Percentiles rank a stretch among this genome's conserved stretches.
phyloP scores from a whole-genome alignment of 2,329 filamentous ascomycete species.

The Diaporthe citrichinensis region DNA sequence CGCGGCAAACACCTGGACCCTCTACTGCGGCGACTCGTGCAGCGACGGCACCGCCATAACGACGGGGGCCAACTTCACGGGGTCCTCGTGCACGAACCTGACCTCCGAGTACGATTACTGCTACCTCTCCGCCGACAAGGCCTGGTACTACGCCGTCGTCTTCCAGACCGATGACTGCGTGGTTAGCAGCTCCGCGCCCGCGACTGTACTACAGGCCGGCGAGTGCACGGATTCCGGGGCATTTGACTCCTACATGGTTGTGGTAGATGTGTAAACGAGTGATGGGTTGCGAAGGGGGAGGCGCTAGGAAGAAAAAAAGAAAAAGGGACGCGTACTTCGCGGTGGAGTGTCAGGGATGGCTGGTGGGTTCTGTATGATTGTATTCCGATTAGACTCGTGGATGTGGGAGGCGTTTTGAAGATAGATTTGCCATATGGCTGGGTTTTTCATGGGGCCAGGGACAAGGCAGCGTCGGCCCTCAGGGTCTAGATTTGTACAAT shows the following conservation, averaged over 20 bases:
- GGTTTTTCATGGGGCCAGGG: not conserved
- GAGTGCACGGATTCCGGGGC: conserved; percentile 23
- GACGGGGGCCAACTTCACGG: conserved; percentile 29
- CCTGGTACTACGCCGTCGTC: conserved; percentile 34
- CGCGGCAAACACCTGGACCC: conserved; percentile 35
- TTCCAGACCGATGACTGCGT: not conserved
- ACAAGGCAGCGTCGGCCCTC: not conserved
- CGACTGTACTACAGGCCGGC: conserved; percentile 12
- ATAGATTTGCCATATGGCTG: too few species aligned
- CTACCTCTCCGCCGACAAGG: conserved; percentile 30
- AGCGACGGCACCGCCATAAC: conserved; percentile 12
- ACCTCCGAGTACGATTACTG: conserved; percentile 33
- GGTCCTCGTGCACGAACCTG: conserved; percentile 33
- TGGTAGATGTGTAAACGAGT: conserved; percentile 27
- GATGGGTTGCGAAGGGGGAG: not conserved
- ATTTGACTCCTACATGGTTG: conserved; percentile 28
- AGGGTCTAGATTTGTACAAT: not conserved
- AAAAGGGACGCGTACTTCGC: not conserved
- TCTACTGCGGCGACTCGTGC: conserved; percentile 39
- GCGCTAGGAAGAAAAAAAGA: too few species aligned
- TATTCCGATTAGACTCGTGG: not conserved
- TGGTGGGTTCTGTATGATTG: not conserved
- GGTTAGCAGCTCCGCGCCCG: not conserved
- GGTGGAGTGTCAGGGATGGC: not conserved
- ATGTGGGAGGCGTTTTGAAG: not conserved